Evolutionary conservation across 2,329 filamentous ascomycete genomes (phyloP).

Genomic region (Alternaria arborescens): DNA sequence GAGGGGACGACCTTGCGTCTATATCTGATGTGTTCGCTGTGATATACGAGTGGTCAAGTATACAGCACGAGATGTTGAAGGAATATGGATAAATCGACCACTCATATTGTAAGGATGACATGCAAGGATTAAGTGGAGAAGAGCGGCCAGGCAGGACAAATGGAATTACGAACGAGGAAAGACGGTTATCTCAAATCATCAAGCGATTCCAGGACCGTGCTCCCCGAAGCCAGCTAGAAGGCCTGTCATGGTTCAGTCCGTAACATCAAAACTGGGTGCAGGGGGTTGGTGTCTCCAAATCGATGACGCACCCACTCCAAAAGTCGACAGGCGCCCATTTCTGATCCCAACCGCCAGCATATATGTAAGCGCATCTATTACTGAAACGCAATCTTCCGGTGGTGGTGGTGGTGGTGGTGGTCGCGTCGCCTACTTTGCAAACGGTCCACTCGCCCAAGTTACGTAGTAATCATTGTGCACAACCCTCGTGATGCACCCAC

Average conservation of each 20-base stretch:
- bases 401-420: constrained; percentile 4
- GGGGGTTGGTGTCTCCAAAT: constrained; percentile 2
- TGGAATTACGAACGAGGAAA: constrained; percentile 2
- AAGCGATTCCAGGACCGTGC: not conserved
- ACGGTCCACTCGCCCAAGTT: not conserved
- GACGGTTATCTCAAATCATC: not conserved
- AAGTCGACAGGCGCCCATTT: not conserved
- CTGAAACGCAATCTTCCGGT: constrained; percentile 15
- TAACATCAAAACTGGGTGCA: constrained; percentile 1
- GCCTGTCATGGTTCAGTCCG: constrained; percentile 6
- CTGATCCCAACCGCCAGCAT: constrained; percentile 1
- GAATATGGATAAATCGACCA: constrained; percentile 26
- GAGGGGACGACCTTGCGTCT: not conserved
- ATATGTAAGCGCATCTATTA: not conserved
- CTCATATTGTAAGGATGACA: constrained; percentile 5
- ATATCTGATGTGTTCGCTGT: constrained; percentile 23
- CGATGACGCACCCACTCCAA: constrained; percentile 3
- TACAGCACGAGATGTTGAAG: constrained; percentile 4
- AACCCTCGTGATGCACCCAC: constrained; percentile 10
- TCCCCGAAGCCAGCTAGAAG: constrained; percentile 1
- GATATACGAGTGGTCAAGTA: constrained; percentile 29
- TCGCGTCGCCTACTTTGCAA: not conserved
- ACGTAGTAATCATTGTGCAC: constrained; percentile 7
- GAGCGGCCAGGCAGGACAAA: not conserved
- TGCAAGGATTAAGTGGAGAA: not conserved